A percentile compares a stretch with the other conserved stretches of the same genome.
These are phyloP conservation scores for Parathielavia hyrcaniae DNA, from an alignment of 495 filamentous ascomycete species.

Conservation along the genomic window DNA sequence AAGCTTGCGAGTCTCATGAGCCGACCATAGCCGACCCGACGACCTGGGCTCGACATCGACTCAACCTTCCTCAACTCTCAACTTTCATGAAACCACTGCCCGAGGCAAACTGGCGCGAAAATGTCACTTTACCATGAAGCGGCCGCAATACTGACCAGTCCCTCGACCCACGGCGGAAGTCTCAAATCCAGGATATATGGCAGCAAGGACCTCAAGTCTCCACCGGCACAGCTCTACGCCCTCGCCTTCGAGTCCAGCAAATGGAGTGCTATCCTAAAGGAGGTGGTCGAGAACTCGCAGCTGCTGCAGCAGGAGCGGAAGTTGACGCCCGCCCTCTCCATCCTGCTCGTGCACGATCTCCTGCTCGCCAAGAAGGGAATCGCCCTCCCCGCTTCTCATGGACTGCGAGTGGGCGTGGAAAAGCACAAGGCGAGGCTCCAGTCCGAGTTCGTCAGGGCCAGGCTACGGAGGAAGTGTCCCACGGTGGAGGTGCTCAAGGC, in stretches of 20 bases:
- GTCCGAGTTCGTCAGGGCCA: conserved; percentile 74
- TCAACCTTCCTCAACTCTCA: not conserved
- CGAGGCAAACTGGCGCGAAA: not conserved
- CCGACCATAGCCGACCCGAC: no score
- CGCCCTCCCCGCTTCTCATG: conserved; percentile 67
- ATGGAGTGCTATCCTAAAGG: conserved; percentile 80
- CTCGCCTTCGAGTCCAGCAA: conserved; percentile 77
- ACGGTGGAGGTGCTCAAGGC: conserved; percentile 58
- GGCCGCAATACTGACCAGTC: conserved; percentile 59
- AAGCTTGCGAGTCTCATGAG: no score
- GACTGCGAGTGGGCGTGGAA: conserved; percentile 64
- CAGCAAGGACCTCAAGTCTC: conserved; percentile 62
- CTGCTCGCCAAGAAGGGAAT: conserved; percentile 76
- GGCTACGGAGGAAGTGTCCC: conserved; percentile 62
- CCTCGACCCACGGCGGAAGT: conserved; percentile 59
- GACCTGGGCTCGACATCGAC: not conserved
- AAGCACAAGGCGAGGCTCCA: conserved; percentile 73
- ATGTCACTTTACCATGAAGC: conserved; percentile 96
- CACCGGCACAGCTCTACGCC: conserved; percentile 77
- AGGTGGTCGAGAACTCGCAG: conserved; percentile 72
- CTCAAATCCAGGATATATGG: conserved; percentile 76
- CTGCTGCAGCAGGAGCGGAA: conserved; percentile 72
- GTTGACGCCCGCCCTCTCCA: conserved; percentile 72
- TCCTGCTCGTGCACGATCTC: conserved; percentile 82
- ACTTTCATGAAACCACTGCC: not conserved